These are phyloP conservation scores for Coemansia sp. DNA, from an alignment of 192 early-diverging fungal species.

Conservation along the genomic window DNA sequence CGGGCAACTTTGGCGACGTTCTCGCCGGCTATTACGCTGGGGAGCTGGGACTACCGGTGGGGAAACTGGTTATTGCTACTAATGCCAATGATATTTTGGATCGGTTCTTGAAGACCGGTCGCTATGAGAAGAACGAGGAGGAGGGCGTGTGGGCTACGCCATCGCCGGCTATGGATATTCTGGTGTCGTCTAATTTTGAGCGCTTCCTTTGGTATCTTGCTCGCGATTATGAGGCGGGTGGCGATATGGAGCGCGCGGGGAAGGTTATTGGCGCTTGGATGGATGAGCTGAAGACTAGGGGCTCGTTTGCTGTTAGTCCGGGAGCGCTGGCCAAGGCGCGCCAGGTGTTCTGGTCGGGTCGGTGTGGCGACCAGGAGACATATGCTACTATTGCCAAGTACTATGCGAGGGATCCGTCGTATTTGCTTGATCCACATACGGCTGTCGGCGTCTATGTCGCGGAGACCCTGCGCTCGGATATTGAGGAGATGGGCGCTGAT, in stretches of 20 bases:
- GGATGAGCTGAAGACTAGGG: conserved; percentile 66
- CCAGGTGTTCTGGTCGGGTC: conserved; percentile 69
- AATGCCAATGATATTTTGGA: conserved; percentile 97
- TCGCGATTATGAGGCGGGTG: conserved; percentile 55
- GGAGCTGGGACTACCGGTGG: conserved; percentile 87
- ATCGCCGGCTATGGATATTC: conserved; percentile 97
- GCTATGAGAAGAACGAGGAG: conserved; percentile 73
- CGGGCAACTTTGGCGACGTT: conserved; percentile 97
- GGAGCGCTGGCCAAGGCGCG: conserved; percentile 65
- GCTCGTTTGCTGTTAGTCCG: conserved; percentile 68
- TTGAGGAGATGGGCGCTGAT: conserved; percentile 6
- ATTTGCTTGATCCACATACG: conserved; percentile 94
- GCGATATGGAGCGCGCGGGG: conserved; percentile 57
- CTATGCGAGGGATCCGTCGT: conserved; percentile 52
- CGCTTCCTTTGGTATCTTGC: conserved; percentile 91
- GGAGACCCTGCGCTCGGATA: conserved; percentile 52
- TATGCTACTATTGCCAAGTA: conserved; percentile 75
- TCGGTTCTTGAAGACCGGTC: conserved; percentile 83
- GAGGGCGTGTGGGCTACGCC: conserved; percentile 69
- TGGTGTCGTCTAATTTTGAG: conserved; percentile 97
- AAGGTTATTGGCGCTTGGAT: conserved; percentile 70
- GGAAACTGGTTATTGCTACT: conserved; percentile 83
- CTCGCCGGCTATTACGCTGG: conserved; percentile 91
- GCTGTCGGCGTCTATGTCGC: conserved; percentile 91
- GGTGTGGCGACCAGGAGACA: conserved; percentile 73